A percentile compares a stretch with the other conserved stretches of the same genome.
Conservation (phyloP, 2,329 filamentous ascomycete species). For the Penicillium glabrum region DNA sequence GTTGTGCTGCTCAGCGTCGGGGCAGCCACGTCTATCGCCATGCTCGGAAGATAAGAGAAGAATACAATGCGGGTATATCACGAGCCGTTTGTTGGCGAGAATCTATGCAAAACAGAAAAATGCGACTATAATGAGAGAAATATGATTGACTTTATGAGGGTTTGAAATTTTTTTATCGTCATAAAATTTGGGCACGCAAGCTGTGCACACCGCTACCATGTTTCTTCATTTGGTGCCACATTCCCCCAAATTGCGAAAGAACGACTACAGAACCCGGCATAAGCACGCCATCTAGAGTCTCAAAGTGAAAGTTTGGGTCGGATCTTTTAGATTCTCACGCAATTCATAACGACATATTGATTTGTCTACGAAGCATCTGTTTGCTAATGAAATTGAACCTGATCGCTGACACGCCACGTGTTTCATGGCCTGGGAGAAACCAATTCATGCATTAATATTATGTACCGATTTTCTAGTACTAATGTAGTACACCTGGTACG, state of each 20-base stretch:
- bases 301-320: constrained; percentile 6
- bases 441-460: not conserved
- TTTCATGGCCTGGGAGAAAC: not conserved
- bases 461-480: not conserved
- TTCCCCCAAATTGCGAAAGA: constrained; percentile 18
- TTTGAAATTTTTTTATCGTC: not conserved
- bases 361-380: not conserved
- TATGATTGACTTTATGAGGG: not conserved
- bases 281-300: constrained; percentile 21
- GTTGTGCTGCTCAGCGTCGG: not conserved
- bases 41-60: not conserved
- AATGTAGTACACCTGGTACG: not conserved
- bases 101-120: not conserved
- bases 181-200: not conserved
- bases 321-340: not conserved
- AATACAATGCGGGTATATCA: not conserved
- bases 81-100: not conserved
- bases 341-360: not conserved
- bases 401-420: not conserved
- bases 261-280: constrained; percentile 3
- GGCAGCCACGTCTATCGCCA: constrained; percentile 5
- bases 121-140: not conserved
- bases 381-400: not conserved
- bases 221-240: constrained; percentile 17
- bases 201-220: constrained; percentile 17